Percentiles rank a stretch among this genome's conserved stretches.
Evolutionary conservation across 163 green algal genomes (phyloP).

Genomic region (Scenedesmus sp.): DNA sequence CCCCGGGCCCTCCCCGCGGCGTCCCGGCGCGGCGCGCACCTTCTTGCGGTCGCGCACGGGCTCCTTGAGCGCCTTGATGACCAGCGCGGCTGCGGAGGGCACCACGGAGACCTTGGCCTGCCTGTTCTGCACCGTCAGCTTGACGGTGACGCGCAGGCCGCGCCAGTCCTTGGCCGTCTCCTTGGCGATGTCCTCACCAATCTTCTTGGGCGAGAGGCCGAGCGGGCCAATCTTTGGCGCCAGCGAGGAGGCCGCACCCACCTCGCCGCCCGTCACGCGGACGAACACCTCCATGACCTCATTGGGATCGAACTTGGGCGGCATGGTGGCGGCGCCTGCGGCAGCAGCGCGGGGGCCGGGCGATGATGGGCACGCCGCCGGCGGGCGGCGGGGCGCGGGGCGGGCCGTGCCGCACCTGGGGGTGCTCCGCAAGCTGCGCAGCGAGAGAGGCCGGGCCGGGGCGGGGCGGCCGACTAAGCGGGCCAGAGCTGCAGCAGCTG

Average conservation of each 20-base stretch:
- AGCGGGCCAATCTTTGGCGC: constrained; percentile 99
- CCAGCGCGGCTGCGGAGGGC: constrained; percentile 92
- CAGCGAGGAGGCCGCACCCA: constrained; percentile 94
- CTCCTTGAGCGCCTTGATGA: constrained; percentile 99
- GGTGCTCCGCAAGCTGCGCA: too few species aligned
- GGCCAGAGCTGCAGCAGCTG: too few species aligned
- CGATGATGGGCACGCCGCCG: neutral
- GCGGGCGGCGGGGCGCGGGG: too few species aligned
- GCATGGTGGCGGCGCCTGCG: constrained; percentile 69
- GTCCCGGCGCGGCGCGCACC: constrained; percentile 64
- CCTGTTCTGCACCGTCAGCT: constrained; percentile 99
- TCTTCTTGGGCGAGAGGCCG: constrained; percentile 99
- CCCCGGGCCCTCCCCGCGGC: too few species aligned
- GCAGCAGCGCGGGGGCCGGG: neutral
- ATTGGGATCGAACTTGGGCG: constrained; percentile 97
- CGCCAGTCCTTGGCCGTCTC: constrained; percentile 99
- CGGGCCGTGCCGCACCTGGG: too few species aligned
- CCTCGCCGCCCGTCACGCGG: constrained; percentile 93
- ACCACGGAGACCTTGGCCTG: constrained; percentile 98
- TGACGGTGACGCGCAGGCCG: constrained; percentile 97
- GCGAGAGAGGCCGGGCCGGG: too few species aligned
- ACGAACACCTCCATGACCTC: constrained; percentile 95
- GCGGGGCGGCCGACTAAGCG: too few species aligned
- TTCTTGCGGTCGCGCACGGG: constrained; percentile 97
- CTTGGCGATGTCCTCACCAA: constrained; percentile 99